A percentile compares a stretch with the other conserved stretches of the same genome.
Conservation (phyloP, 768 basidiomycete species). For the Mycena galopus region DNA sequence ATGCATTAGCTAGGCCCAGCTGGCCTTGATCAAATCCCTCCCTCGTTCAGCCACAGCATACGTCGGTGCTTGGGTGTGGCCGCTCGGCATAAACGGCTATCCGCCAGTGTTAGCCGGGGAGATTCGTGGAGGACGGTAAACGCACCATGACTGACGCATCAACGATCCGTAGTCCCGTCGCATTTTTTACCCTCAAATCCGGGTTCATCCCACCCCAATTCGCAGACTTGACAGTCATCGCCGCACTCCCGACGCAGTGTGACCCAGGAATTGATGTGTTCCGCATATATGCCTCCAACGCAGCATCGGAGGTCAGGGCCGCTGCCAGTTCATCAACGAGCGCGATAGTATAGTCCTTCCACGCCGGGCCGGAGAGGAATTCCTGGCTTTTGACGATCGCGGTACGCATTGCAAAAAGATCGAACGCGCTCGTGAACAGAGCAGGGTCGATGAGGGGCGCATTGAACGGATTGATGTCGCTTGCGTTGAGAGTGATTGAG, state of each 20-base stretch:
- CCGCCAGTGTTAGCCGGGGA: not conserved
- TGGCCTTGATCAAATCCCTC: not conserved
- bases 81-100: not conserved
- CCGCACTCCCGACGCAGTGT: not conserved
- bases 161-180: not conserved
- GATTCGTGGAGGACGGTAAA: not conserved
- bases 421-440: not conserved
- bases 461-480: not conserved
- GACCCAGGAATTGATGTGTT: not conserved
- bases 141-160: not conserved
- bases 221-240: not conserved
- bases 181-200: not conserved
- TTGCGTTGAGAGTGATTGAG: not conserved
- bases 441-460: not conserved
- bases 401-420: not conserved
- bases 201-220: not conserved
- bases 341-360: not conserved
- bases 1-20: not conserved
- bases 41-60: not conserved
- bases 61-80: not conserved
- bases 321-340: not conserved
- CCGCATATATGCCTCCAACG: not conserved
- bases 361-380: not conserved
- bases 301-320: not conserved
- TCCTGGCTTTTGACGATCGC: not conserved